A percentile compares a stretch with the other conserved stretches of the same genome.
These are phyloP conservation scores for Sporisorium iseilematis-ciliati DNA, from an alignment of 1,284 basidiomycete species.

Conservation along the genomic window DNA sequence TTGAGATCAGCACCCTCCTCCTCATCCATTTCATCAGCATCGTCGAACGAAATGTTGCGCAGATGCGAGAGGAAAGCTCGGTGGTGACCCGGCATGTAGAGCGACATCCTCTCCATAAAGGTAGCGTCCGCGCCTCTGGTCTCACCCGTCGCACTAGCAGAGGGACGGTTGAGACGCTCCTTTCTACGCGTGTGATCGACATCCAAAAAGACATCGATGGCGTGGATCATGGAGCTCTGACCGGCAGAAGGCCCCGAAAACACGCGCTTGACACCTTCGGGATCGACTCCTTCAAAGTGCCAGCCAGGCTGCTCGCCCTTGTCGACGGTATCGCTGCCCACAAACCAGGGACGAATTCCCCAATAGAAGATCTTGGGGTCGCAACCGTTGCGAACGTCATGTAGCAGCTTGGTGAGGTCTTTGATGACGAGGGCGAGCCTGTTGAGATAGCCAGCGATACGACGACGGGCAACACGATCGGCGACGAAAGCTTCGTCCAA, in stretches of 20 bases:
- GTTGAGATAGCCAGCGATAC: conserved; percentile 74
- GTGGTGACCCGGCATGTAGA: conserved; percentile 73
- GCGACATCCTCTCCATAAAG: conserved; percentile 65
- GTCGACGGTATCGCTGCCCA: conserved; percentile 78
- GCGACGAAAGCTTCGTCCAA: conserved; percentile 93
- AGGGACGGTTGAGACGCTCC: conserved; percentile 33
- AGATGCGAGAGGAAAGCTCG: conserved; percentile 88
- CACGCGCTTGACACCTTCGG: conserved; percentile 68
- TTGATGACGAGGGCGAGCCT: conserved; percentile 79
- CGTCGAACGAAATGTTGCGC: conserved; percentile 60
- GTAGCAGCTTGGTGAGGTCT: conserved; percentile 47
- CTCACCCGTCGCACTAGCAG: conserved; percentile 17
- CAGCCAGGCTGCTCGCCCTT: conserved; percentile 74
- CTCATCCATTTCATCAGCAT: conserved; percentile 23
- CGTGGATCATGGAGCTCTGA: conserved; percentile 88
- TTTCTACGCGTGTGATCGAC: conserved; percentile 75
- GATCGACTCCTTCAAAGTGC: conserved; percentile 82
- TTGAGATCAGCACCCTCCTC: not conserved
- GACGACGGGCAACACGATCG: conserved; percentile 78
- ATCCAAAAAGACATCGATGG: conserved; percentile 89
- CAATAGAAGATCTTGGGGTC: conserved; percentile 86
- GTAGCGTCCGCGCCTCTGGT: conserved; percentile 51
- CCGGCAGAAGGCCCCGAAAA: conserved; percentile 89
- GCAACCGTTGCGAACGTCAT: conserved; percentile 78
- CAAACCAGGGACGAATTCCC: conserved; percentile 90